phyloP scores from a whole-genome alignment of 768 basidiomycete genomes.

The Ramaria sp. region DNA sequence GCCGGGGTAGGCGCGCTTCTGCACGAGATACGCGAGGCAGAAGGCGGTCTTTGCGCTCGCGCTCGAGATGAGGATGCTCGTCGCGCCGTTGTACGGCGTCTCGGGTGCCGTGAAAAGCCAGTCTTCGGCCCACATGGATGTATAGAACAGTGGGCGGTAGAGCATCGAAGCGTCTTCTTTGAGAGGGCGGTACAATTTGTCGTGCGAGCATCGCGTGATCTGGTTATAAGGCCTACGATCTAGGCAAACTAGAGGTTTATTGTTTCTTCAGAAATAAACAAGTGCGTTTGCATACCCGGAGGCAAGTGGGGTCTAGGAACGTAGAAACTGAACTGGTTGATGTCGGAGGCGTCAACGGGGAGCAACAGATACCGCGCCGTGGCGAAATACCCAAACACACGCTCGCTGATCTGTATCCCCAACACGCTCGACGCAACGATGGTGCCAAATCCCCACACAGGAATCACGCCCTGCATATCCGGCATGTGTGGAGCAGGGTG shows the following conservation, averaged over 20 bases:
- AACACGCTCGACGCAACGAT: conserved; percentile 38
- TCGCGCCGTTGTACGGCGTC: conserved; percentile 33
- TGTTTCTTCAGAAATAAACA: neutral
- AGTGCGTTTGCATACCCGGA: conserved; percentile 28
- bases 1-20: conserved; percentile 16
- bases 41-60: conserved; percentile 68
- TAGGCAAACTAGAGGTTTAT: conserved; percentile 9
- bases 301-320: conserved; percentile 54
- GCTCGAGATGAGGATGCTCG: conserved; percentile 49
- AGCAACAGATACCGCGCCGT: conserved; percentile 47
- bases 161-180: conserved; percentile 60
- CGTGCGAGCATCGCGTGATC: conserved; percentile 44
- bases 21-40: conserved; percentile 49
- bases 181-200: conserved; percentile 41
- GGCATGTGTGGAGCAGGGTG: conserved; percentile 36
- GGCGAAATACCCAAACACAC: conserved; percentile 52
- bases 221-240: conserved; percentile 64
- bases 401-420: conserved; percentile 41
- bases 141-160: conserved; percentile 66
- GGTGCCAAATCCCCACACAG: conserved; percentile 66
- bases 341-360: conserved; percentile 36
- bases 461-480: conserved; percentile 49
- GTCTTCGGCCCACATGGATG: conserved; percentile 66
- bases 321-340: conserved; percentile 44
- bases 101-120: conserved; percentile 38